These are phyloP conservation scores for Myriosclerotinia curreyana DNA, from an alignment of 2,329 filamentous ascomycete genomes.

Conservation along the genomic window DNA sequence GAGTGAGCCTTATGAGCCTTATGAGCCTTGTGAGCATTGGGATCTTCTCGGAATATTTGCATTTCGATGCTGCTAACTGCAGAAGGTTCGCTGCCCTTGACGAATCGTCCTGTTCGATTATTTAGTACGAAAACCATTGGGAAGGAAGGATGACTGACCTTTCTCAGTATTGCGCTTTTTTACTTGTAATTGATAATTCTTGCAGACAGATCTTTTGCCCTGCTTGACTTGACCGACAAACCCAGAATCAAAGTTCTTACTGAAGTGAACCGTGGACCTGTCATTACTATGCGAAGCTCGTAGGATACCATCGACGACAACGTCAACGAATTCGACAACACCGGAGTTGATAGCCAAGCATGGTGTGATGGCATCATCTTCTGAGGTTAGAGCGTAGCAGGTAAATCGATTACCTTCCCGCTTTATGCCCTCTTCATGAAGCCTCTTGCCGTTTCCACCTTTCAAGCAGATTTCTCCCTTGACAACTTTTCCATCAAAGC, in stretches of 20 bases:
- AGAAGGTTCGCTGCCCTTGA: constrained; percentile 5
- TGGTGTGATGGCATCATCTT: constrained; percentile 26
- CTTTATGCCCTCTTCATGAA: constrained; percentile 21
- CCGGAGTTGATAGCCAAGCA: constrained; percentile 17
- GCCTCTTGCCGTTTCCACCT: neutral
- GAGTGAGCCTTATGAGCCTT: neutral
- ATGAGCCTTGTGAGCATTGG: neutral
- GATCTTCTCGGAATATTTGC: constrained; percentile 22
- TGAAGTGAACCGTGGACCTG: neutral
- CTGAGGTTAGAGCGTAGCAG: constrained; percentile 27
- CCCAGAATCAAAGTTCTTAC: constrained; percentile 5
- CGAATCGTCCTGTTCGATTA: constrained; percentile 2
- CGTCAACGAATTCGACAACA: constrained; percentile 29
- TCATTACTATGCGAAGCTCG: constrained; percentile 26
- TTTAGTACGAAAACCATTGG: neutral
- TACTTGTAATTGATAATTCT: constrained; percentile 25
- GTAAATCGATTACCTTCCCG: constrained; percentile 19
- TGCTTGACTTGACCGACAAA: constrained; percentile 1
- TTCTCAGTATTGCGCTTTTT: constrained; percentile 20
- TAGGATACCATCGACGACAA: constrained; percentile 35
- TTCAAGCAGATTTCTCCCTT: constrained; percentile 15
- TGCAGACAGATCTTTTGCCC: neutral
- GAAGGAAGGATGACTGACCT: constrained; percentile 15
- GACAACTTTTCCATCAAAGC: constrained; percentile 13
- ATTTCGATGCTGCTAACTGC: constrained; percentile 22